Evolutionary conservation across 1,284 basidiomycete species (phyloP), one percentile per base, ranked within the genome.

Genomic region (Takashimella tepidaria): DNA sequence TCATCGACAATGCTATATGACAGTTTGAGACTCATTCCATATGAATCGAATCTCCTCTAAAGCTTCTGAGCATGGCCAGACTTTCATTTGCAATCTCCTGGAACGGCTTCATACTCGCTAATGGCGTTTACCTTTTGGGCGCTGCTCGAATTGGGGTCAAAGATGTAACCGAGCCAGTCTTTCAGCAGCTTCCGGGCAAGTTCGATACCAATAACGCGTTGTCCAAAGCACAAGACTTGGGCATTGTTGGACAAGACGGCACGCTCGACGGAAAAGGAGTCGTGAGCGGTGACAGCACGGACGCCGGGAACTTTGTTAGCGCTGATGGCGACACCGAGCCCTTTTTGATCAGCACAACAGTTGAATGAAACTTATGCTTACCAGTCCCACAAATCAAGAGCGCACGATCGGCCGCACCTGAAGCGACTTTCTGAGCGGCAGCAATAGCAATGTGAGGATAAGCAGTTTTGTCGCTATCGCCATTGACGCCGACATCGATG

Each of bases 361-460:
- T 37, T 12, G 20, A 19, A 48, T 16, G 45, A 21, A 25, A 22
- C 26, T 13, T 6, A 27, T 2, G 59, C 60, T 54, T 51, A 66
- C 76, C 76, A 26, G 77, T 78, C 6, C 77, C 77, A 55, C 77
- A 79, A 50, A 79, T 70, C 56, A 79, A 63, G 20, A 79, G 63
- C 0, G 72, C 77, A 42, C 77, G 68, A 59, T 79, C 75, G 12
- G 73, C 76, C 55, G 77, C 74, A 11, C 76, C 77, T 24, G 58
- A 59, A 4, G 70, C 68, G 8, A 79, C 67, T 61, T 73, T 76
- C 55, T 68, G 63, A 3, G 76, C 77, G 0, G 76, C 77, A 19
- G 67, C 72, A 45, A 78, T 72, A 11, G 75, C 77, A 16, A 77
- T 68, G 59, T 76, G 73, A 0, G 77, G 77, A 58, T 79, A 79